These are phyloP conservation scores for Boletus mariae DNA, from an alignment of 1,284 basidiomycete genomes.

Conservation along the genomic window DNA sequence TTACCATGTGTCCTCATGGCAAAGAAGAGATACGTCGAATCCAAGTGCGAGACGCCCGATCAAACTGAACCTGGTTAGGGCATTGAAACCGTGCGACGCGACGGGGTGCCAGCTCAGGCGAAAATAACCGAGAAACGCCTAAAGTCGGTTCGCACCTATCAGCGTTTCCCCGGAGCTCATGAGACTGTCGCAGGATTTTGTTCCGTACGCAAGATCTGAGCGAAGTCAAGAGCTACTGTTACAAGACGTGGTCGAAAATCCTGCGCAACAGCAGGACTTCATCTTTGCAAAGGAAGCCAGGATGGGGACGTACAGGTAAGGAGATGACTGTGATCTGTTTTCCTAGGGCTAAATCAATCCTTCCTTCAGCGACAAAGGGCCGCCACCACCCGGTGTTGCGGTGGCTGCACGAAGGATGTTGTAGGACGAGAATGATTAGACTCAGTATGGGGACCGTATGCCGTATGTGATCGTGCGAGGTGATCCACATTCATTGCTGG, in stretches of 20 bases:
- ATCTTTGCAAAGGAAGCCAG: constrained; percentile 93
- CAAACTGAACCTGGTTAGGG: constrained; percentile 87
- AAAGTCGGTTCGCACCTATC: constrained; percentile 50
- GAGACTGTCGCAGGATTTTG: constrained; percentile 56
- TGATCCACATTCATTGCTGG: constrained; percentile 63
- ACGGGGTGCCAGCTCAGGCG: constrained; percentile 82
- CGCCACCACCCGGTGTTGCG: constrained; percentile 87
- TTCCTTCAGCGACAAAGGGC: constrained; percentile 63
- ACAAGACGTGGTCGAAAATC: constrained; percentile 82
- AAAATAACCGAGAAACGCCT: constrained; percentile 88
- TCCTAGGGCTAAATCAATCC: too few relatives aligned
- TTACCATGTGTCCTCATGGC: constrained; percentile 85
- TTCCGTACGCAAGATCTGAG: constrained; percentile 89
- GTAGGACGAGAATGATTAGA: constrained; percentile 77
- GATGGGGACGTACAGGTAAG: constrained; percentile 86
- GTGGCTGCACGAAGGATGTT: constrained; percentile 78
- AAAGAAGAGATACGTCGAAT: constrained; percentile 97
- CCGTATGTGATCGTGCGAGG: constrained; percentile 85
- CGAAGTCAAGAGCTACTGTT: constrained; percentile 86
- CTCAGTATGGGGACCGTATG: constrained; percentile 90
- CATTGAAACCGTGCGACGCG: constrained; percentile 93
- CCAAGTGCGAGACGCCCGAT: constrained; percentile 86
- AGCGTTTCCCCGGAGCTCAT: not conserved
- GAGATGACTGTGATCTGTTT: too few relatives aligned
- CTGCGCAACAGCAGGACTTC: constrained; percentile 87